phyloP scores from a whole-genome alignment of 176 grass and related monocot genomes.

The Paspalum vaginatum region DNA sequence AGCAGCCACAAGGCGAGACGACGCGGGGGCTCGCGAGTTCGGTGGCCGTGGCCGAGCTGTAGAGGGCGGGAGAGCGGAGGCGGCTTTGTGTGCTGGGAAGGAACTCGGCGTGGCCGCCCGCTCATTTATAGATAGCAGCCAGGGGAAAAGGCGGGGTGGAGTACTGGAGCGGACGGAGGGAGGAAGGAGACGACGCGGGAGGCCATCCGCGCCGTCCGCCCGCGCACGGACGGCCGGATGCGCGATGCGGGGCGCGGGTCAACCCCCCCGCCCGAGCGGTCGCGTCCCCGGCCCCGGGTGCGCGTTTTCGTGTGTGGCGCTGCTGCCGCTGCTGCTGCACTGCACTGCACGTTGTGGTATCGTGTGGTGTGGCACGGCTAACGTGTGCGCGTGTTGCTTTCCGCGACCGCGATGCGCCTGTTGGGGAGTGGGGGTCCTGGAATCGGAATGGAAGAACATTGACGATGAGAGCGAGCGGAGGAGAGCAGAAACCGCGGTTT shows the following conservation, averaged over 20 bases:
- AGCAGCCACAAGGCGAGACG: too few relatives aligned
- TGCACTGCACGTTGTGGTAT: background rate
- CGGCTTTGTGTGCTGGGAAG: background rate
- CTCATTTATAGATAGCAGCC: conserved; percentile 25
- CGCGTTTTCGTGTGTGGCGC: background rate
- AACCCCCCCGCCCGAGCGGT: background rate
- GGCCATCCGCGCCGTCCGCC: background rate
- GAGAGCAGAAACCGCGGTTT: too few relatives aligned
- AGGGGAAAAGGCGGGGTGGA: background rate
- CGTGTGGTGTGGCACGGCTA: background rate
- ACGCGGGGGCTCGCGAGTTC: too few relatives aligned
- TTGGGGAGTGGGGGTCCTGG: too few relatives aligned
- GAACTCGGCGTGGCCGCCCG: background rate
- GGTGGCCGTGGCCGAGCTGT: too few relatives aligned
- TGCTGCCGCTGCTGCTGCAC: too few relatives aligned
- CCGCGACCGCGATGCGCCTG: too few relatives aligned
- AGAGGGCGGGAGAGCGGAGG: too few relatives aligned
- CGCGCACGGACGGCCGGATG: background rate
- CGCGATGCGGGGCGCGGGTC: background rate
- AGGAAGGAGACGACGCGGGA: background rate
- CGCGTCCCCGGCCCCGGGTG: background rate
- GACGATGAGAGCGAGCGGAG: too few relatives aligned
- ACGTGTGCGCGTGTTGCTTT: background rate
- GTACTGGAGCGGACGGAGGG: background rate
- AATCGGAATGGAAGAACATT: too few relatives aligned